Conservation (phyloP, 2,329 filamentous ascomycete species). For the Colletotrichum trifolii region DNA sequence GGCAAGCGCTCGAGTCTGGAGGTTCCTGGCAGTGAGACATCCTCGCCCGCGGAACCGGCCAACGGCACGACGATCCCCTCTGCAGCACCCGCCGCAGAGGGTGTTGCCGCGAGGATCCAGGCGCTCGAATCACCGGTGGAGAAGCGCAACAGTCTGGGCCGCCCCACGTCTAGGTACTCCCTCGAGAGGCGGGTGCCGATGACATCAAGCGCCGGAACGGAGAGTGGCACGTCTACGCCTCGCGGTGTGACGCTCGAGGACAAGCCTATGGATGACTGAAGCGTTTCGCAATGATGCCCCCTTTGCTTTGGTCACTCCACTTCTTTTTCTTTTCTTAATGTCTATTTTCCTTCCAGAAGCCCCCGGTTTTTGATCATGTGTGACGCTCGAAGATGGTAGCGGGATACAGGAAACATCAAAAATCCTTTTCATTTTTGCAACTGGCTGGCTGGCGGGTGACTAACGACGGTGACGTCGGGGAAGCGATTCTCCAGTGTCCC, state of each 20-base stretch:
- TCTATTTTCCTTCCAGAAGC: conserved; percentile 26
- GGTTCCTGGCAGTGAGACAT: conserved; percentile 73
- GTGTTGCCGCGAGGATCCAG: conserved; percentile 33
- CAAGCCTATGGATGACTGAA: conserved; percentile 62
- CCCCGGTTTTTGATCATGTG: conserved; percentile 25
- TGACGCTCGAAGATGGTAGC: conserved; percentile 25
- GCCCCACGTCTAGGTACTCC: conserved; percentile 62
- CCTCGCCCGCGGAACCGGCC: conserved; percentile 50
- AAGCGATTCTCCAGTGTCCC: conserved; percentile 30
- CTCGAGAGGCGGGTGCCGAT: conserved; percentile 61
- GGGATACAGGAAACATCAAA: conserved; percentile 25
- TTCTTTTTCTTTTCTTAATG: conserved; percentile 31
- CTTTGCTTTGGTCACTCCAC: conserved; percentile 11
- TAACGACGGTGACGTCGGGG: conserved; percentile 28
- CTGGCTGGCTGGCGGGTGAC: conserved; percentile 22
- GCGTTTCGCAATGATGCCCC: conserved; percentile 31
- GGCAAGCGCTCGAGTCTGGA: conserved; percentile 79
- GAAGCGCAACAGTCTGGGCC: conserved; percentile 73
- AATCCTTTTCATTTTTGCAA: neutral
- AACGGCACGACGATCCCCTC: conserved; percentile 52
- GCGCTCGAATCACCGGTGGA: conserved; percentile 53
- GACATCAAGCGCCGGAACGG: conserved; percentile 38
- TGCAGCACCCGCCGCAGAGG: conserved; percentile 20
- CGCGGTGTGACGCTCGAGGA: conserved; percentile 64
- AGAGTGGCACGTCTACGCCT: conserved; percentile 40